Evolutionary conservation across 352 stramenopile species (phyloP), one percentile per base, ranked within the genome.

Genomic region (Globisporangium solare): DNA sequence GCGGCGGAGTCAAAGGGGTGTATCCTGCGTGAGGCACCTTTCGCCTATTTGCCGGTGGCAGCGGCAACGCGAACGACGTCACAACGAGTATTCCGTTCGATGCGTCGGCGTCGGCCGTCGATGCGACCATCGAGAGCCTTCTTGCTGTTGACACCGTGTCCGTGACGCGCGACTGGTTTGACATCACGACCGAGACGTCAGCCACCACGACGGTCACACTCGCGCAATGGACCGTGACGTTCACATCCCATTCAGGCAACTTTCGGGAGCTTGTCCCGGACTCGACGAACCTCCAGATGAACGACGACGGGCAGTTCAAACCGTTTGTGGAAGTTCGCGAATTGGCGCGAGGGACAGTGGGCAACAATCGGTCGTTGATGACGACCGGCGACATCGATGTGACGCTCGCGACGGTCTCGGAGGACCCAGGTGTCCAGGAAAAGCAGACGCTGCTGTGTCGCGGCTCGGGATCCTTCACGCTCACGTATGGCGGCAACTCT

Each of bases 1-100:
- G 73, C 20, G 83, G 84, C 22, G 68, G 58, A 3, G 67, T 97
- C 21, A 76, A 71, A 39, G 88, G 87, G 1, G 74, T 97, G 20
- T 90, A 93, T 27, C 88, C 89, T 2, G 68, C 94, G 0, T 97
- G 86, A 85, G 92, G 92, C 0, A 83, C 70, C 10, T 97, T 97
- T 62, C 73, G 57, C 0, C 60, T 98, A 0, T 54, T 56, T 3
- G 75, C 85, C 5, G 24, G 24, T 27, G 24, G 24, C 24, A 27
- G 24, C 21, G 65, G 70, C 20, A 74, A 71, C 13, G 67, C 67
- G 43, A 72, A 49, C 2, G 74, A 86, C 51, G 52, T 57, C 1
- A 97, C 89, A 0, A 37, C 54, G 0, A 54, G 51, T 11, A 66
- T 97, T 18, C 69, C 68, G 11, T 93, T 94, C 51, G 77, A 96